Conservation (phyloP, 1,139 yeast genomes). For the Yamadazyma mexicana region DNA sequence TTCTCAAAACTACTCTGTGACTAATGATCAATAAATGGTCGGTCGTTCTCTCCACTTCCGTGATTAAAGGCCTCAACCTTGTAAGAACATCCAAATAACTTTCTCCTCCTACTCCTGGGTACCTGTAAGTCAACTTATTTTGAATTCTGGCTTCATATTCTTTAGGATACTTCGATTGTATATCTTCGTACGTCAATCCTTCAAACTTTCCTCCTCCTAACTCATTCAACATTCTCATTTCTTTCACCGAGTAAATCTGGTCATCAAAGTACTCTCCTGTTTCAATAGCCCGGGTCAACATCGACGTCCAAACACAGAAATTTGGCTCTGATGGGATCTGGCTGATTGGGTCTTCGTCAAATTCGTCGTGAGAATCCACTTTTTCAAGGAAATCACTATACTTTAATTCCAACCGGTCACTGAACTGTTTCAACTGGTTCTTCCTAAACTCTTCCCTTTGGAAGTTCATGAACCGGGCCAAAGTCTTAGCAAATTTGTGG, state of each 20-base stretch:
- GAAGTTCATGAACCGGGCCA: slow-evolving; percentile 70
- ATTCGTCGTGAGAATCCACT: slow-evolving; percentile 22
- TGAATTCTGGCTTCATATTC: slow-evolving; percentile 76
- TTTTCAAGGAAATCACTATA: slow-evolving; percentile 33
- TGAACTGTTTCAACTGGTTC: slow-evolving; percentile 58
- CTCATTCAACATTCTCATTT: slow-evolving; percentile 92
- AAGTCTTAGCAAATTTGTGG: slow-evolving; percentile 64
- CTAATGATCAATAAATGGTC: slow-evolving; percentile 82
- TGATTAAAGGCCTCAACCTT: slow-evolving; percentile 83
- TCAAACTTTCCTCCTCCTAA: slow-evolving; percentile 91
- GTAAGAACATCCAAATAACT: slow-evolving; percentile 91
- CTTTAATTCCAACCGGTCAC: slow-evolving; percentile 41
- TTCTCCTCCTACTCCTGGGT: slow-evolving; percentile 98
- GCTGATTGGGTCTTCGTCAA: slow-evolving; percentile 22
- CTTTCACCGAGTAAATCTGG: slow-evolving; percentile 73
- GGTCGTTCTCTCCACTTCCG: slow-evolving; percentile 88
- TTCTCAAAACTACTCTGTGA: slow-evolving; percentile 89
- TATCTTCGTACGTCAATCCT: slow-evolving; percentile 86
- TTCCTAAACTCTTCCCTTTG: slow-evolving; percentile 72
- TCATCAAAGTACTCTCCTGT: slow-evolving; percentile 77
- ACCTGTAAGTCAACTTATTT: slow-evolving; percentile 79
- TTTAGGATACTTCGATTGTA: slow-evolving; percentile 62
- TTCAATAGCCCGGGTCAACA: slow-evolving; percentile 75
- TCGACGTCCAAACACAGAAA: slow-evolving; percentile 92
- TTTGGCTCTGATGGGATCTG: slow-evolving; percentile 59